Percentiles rank a stretch among this genome's conserved stretches.
Evolutionary conservation across 768 basidiomycete genomes (phyloP).

Genomic region (Botryobasidium botryosum): DNA sequence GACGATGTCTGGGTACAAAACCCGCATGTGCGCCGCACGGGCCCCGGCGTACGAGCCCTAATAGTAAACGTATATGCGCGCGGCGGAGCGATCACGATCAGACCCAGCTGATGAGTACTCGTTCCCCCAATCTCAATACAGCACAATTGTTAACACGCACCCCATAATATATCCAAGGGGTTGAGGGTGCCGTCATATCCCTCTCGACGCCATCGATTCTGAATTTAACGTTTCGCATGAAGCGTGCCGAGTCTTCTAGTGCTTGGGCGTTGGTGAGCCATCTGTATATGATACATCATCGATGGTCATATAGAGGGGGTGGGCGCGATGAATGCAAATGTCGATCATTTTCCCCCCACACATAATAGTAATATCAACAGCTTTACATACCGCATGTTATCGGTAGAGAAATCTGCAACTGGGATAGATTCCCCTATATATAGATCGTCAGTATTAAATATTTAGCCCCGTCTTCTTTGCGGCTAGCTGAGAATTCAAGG

Average conservation of each 20-base stretch:
- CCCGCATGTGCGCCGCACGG: conserved; percentile 77
- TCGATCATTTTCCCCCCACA: no score
- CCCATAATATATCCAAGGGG: conserved; percentile 88
- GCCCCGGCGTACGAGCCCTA: conserved; percentile 88
- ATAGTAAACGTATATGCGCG: background rate
- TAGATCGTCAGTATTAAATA: background rate
- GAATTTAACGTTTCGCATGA: conserved; percentile 70
- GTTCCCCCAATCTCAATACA: no score
- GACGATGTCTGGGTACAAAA: conserved; percentile 76
- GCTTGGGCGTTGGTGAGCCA: conserved; percentile 86
- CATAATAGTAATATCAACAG: no score
- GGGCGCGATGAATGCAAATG: no score
- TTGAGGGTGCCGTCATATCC: conserved; percentile 54
- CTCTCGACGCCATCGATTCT: conserved; percentile 27
- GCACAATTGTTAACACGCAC: conserved; percentile 26
- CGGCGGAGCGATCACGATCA: background rate
- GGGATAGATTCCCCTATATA: conserved; percentile 52
- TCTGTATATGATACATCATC: conserved; percentile 29
- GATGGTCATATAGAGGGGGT: conserved; percentile 5
- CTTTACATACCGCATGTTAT: conserved; percentile 45
- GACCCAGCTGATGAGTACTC: background rate
- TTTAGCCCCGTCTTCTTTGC: no score
- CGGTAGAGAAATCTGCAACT: conserved; percentile 61
- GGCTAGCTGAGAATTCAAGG: no score
- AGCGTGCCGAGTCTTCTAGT: conserved; percentile 80